Base-by-base conservation (phyloP, 2,329 filamentous ascomycete species). In the Alternaria consortialis region DNA sequence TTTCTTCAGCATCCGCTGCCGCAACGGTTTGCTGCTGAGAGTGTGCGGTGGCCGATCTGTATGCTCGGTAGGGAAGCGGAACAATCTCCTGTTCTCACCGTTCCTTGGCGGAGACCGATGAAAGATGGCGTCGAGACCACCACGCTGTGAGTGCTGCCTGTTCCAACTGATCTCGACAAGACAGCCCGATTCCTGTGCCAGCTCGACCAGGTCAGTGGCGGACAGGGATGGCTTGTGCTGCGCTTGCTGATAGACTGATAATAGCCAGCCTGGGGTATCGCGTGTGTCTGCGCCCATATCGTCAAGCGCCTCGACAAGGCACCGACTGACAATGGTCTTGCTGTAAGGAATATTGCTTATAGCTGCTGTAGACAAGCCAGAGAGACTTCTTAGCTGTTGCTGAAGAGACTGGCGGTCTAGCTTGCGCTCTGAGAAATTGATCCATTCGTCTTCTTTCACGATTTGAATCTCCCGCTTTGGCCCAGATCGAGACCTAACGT, bases 101-200 rank as follows among this genome's bases (percentile, higher is more conserved):
- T 13, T 12, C 4, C 4, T 8, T 8, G 23, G 4, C 3, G 37
- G 42, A 27, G n/a, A n/a, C 17, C 12, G 36, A 31, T 60, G 40
- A 37, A 60, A 60, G 4, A 60, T 56, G 7, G 23, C 31, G 12
- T 60, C 58, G 2, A 60, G 7, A 2, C 52, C 53, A 15, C 58
- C 58, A 0, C 12, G 29, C 32, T 60, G 58, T 0, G 58, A 53
- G 25, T 56, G 27, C 17, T 60, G 57, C 9, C 57, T 60, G 13
- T 11, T 44, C 57, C 57, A 60, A n/a, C 57, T 56, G n/a, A 60
- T 51, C 31, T 60, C 11, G 5, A 60, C 44, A 2, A 8, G 20
- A 6, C 39, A 60, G 7, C 40, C 47, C 2, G 39, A 31, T 56
- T 51, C 46, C 8, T 31, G 4, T 2, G 58, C 58, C 20, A 60